Conservation (phyloP, 768 basidiomycete genomes). For the Lentinula detonsa region DNA sequence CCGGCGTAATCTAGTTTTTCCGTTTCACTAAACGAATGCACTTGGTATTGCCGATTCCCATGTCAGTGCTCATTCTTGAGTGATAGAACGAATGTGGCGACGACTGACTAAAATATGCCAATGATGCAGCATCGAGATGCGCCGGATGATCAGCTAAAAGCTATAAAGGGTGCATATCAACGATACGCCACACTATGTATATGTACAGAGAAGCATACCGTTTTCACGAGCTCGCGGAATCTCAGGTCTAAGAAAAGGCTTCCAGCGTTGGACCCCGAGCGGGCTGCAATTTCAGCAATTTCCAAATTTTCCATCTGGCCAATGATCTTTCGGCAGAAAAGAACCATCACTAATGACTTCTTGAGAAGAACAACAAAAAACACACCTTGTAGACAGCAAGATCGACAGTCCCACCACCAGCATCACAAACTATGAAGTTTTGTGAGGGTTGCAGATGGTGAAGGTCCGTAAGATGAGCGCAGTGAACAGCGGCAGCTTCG, state of each 20-base stretch:
- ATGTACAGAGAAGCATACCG: slow-evolving; percentile 13
- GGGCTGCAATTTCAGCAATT: slow-evolving; percentile 86
- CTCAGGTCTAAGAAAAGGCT: slow-evolving; percentile 84
- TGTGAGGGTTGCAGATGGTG: slow-evolving; percentile 77
- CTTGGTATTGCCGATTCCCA: slow-evolving; percentile 17
- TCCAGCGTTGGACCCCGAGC: slow-evolving; percentile 84
- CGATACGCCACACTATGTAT: not conserved
- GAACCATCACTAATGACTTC: not conserved
- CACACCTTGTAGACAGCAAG: slow-evolving; percentile 54
- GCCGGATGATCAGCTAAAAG: slow-evolving; percentile 79
- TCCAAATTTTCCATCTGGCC: slow-evolving; percentile 78
- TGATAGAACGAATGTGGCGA: slow-evolving; percentile 1
- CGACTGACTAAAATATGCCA: slow-evolving; percentile 71
- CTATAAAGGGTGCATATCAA: slow-evolving; percentile 16
- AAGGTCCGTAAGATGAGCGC: slow-evolving; percentile 73
- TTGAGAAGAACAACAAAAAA: not conserved
- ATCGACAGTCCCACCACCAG: slow-evolving; percentile 75
- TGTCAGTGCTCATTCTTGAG: not conserved
- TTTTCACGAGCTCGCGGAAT: slow-evolving; percentile 77
- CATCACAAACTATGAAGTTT: slow-evolving; percentile 90
- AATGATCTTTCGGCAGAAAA: slow-evolving; percentile 42
- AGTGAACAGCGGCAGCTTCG: slow-evolving; percentile 90
- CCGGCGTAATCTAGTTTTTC: slow-evolving; percentile 80
- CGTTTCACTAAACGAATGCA: slow-evolving; percentile 85
- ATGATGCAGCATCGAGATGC: slow-evolving; percentile 74